These are phyloP conservation scores for Kernera saxatilis DNA, from an alignment of 345 rosid genomes.

Conservation along the genomic window DNA sequence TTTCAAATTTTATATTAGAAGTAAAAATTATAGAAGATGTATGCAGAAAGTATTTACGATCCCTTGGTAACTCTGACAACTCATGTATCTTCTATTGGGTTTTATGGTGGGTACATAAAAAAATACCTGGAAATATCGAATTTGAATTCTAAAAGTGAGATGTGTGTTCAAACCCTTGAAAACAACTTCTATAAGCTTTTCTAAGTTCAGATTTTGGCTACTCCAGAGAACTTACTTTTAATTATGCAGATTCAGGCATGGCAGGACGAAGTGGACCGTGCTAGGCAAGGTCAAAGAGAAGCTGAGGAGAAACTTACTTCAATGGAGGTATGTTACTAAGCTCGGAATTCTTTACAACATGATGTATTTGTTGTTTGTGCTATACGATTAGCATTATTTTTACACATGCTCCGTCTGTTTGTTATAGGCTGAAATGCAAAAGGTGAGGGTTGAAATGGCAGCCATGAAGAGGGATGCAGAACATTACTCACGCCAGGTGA, in stretches of 20 bases:
- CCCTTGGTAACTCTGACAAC: not conserved
- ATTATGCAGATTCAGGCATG: conserved; percentile 71
- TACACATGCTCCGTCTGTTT: conserved; percentile 15
- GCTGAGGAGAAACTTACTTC: conserved; percentile 92
- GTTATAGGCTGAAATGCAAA: conserved; percentile 84
- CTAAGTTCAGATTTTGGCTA: conserved; percentile 12
- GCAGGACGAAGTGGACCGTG: conserved; percentile 96
- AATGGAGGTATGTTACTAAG: conserved; percentile 56
- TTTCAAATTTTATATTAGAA: not conserved
- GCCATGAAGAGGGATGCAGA: conserved; percentile 99
- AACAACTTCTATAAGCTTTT: not conserved
- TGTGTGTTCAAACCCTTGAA: not conserved
- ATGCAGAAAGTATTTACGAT: not conserved
- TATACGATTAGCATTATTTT: not conserved
- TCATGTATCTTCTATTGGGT: not conserved
- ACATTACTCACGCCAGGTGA: conserved; percentile 97
- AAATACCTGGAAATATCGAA: not conserved
- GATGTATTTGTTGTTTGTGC: not conserved
- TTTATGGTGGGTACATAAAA: not conserved
- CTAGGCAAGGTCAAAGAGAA: conserved; percentile 92
- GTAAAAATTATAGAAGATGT: not conserved
- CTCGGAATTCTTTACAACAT: not conserved
- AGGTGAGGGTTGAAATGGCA: conserved; percentile 96
- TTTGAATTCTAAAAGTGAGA: not conserved
- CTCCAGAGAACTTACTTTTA: not conserved